Base-by-base conservation (phyloP, 2,329 filamentous ascomycete species). In the Tolypocladium amazonense region DNA sequence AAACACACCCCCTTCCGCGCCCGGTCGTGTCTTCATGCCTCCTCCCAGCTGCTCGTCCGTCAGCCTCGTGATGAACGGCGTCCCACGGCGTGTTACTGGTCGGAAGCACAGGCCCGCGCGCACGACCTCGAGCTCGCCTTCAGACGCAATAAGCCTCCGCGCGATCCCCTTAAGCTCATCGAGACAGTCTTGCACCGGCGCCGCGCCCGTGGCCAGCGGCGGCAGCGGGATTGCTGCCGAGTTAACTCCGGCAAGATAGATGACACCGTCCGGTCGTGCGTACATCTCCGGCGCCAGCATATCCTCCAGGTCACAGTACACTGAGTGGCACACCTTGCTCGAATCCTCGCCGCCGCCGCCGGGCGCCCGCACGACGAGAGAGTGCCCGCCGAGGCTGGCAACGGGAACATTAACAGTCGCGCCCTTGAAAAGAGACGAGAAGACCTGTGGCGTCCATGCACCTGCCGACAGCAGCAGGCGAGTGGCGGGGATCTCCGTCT, bases 191-290 rank as follows among this genome's bases (percentile, higher is more conserved):
- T 61, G 59, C 14, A 65, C 57, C 0, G 65, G 62, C 3, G 45
- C 62, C 2, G 65, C 64, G 0, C 60, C 64, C 2, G 67, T 67
- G 6, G 66, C 65, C 15, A 70, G 58, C 0, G 76, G 71, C 0
- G 89, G 89, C 12, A 93, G 73, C 0, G 83, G 79, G 5, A 88
- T 78, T 0, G 68, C 70, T 0, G 80, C 74, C 41, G 80, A 83
- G 68, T 93, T 92, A 43, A 92, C 70, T 0, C 89, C 89, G 0
- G 87, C 87, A 39, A 93, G 74, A 70, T 90, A 93, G 25, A 93
- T 82, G 59, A 90, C 82, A 0, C 84, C 86, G 11, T 83, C 84
- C 4, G 81, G 67, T 14, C 89, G 78, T 1, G 85, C 84, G 71
- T 90, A 91, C 14, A 89, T 76, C 70, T 92, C 89, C 0, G 88